phyloP scores from a whole-genome alignment of 2,329 filamentous ascomycete genomes.

The Aspergillus pseudonomiae region DNA sequence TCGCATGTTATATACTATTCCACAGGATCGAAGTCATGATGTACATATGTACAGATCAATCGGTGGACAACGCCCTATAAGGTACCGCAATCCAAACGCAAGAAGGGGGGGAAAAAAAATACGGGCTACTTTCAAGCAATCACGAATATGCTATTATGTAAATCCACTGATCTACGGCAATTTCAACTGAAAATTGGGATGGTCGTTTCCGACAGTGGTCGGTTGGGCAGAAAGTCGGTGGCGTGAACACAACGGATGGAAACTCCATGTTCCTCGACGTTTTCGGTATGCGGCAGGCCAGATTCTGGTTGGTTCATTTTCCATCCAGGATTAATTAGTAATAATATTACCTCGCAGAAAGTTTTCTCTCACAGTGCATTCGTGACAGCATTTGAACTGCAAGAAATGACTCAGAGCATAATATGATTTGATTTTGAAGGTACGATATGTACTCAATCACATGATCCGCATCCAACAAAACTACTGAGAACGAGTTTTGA shows the following conservation, averaged over 20 bases:
- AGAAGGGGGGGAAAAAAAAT: not conserved
- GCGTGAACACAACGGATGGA: not conserved
- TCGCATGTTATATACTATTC: not conserved
- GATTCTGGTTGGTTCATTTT: not conserved
- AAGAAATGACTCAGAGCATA: not conserved
- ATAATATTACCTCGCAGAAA: not conserved
- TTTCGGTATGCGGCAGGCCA: not conserved
- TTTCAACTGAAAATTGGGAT: not conserved
- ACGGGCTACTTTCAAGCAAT: not conserved
- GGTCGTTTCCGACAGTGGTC: not conserved
- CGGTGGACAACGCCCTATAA: not conserved
- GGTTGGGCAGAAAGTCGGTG: slow-evolving; percentile 6
- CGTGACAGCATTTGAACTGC: not conserved
- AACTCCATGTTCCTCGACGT: slow-evolving; percentile 2
- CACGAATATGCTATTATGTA: not conserved
- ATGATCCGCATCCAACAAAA: not conserved
- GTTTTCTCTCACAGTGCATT: not conserved
- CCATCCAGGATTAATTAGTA: not conserved
- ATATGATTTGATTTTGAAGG: not conserved
- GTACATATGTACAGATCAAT: not conserved
- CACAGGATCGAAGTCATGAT: not conserved
- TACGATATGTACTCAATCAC: not conserved
- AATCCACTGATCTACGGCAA: not conserved
- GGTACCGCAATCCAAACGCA: not conserved
- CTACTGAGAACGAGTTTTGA: not conserved